Evolutionary conservation across 495 filamentous ascomycete genomes (phyloP).

Genomic region (Podospora sp.): DNA sequence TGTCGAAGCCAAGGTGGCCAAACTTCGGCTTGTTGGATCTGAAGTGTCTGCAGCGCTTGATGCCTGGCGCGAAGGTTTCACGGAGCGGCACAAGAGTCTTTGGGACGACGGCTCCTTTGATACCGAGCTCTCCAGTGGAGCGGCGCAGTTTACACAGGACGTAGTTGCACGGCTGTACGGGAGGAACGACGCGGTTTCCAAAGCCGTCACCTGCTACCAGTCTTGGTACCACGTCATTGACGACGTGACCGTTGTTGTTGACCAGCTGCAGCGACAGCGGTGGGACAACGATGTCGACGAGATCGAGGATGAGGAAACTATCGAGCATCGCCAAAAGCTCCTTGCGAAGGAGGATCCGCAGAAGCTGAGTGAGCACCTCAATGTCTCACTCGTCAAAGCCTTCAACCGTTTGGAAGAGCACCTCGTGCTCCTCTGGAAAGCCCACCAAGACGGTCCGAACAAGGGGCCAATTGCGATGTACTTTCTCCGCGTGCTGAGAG

Average conservation of each 20-base stretch:
- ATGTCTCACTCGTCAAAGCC: constrained; percentile 56
- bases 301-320: constrained; percentile 71
- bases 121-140: constrained; percentile 47
- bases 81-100: constrained; percentile 51
- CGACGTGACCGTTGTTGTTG: constrained; percentile 61
- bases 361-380: constrained; percentile 62
- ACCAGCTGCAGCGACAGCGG: constrained; percentile 64
- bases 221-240: constrained; percentile 68
- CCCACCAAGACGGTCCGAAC: constrained; percentile 45
- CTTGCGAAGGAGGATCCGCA: constrained; percentile 75
- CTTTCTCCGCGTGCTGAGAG: constrained; percentile 73
- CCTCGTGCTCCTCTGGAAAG: constrained; percentile 51
- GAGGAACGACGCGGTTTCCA: constrained; percentile 63
- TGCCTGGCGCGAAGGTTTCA: constrained; percentile 56
- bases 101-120: constrained; percentile 63
- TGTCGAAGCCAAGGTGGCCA: constrained; percentile 59
- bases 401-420: constrained; percentile 62
- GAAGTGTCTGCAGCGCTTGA: constrained; percentile 54
- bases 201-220: constrained; percentile 61
- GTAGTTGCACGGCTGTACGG: constrained; percentile 60
- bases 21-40: constrained; percentile 61
- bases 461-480: constrained; percentile 65
- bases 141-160: constrained; percentile 47
- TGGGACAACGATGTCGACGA: constrained; percentile 82
- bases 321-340: constrained; percentile 63